A percentile compares a stretch with the other conserved stretches of the same genome.
These are phyloP conservation scores for Epichloe hybrida DNA, from an alignment of 2,329 filamentous ascomycete species.

Conservation along the genomic window DNA sequence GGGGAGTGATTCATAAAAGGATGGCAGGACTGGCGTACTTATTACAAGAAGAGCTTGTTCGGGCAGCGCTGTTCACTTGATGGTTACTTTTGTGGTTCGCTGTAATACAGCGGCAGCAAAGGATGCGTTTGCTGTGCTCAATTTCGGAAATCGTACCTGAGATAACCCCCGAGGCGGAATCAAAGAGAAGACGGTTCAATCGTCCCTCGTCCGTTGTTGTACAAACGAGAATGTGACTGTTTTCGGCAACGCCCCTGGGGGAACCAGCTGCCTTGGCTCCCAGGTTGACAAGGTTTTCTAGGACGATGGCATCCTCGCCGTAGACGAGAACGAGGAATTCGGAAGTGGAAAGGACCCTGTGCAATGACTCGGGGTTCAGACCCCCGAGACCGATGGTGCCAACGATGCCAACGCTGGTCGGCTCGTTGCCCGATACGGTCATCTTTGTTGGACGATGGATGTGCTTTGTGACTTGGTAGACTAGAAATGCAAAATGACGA, in stretches of 20 bases:
- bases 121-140: too few relatives aligned
- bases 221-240: conserved; percentile 3
- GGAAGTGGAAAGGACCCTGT: background rate
- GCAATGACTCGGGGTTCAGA: background rate
- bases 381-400: background rate
- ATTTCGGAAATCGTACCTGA: too few relatives aligned
- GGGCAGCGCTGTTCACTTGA: background rate
- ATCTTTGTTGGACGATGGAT: background rate
- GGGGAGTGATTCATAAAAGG: conserved; percentile 1
- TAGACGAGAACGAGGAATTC: background rate
- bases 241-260: background rate
- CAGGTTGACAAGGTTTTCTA: background rate
- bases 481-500: background rate
- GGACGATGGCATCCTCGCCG: background rate
- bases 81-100: too few relatives aligned
- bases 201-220: conserved; percentile 2
- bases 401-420: conserved; percentile 3
- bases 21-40: conserved; percentile 3
- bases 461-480: background rate
- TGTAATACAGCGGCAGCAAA: too few relatives aligned
- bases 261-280: background rate
- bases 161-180: background rate
- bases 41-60: conserved; percentile 1
- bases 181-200: background rate
- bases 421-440: background rate